Base-by-base conservation (phyloP, 495 filamentous ascomycete species). In the Penicillium longicatenatum region DNA sequence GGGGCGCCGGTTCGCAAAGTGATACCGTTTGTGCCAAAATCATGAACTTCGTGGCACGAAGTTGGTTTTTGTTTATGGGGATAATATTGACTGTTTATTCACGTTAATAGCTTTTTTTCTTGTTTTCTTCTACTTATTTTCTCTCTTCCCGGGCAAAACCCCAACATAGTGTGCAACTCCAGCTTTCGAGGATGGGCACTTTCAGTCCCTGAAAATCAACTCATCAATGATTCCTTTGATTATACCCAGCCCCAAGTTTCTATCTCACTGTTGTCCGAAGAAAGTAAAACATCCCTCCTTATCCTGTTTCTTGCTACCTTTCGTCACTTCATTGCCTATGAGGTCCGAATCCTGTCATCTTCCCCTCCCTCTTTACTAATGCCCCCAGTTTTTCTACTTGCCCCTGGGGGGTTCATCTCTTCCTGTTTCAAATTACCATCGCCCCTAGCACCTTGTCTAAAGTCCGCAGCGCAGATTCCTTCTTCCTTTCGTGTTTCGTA, bases 21-120 rank as follows among this genome's bases (percentile, higher is more conserved):
- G 70, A 71, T 71, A 70, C 70, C 70, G 66, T 69, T 64, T 68
- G 70, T 74, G 71, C 70, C 71, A 69, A 70, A 68, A 70, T 71
- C 61, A 75, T 75, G 72, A 69, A 70, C 68, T 64, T 72, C 59
- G 67, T 65, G 69, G 73, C 72, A 69, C 72, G 50, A 70, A 71
- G 65, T 67, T 70, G 64, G 67, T 66, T 71, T 71, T 54, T 73
- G 67, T 74, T 69, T 70, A 71, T 72, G 73, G 72, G 70, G 72
- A 66, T 76, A 76, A 75, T 76, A 75, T 76, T 74, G 72, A 73
- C 70, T 70, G 68, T 73, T 77, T 73, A 74, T 75, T 76, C 72
- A 76, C 72, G 70, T 76, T 78, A 76, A 76, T 78, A 75, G 71
- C 70, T 77, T 77, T 70, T 70, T 67, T 57, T 63, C 60, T 59